A percentile compares a stretch with the other conserved stretches of the same genome.
Evolutionary conservation across 257 asterid species (phyloP).

Genomic region (Leptodermis oblonga): DNA sequence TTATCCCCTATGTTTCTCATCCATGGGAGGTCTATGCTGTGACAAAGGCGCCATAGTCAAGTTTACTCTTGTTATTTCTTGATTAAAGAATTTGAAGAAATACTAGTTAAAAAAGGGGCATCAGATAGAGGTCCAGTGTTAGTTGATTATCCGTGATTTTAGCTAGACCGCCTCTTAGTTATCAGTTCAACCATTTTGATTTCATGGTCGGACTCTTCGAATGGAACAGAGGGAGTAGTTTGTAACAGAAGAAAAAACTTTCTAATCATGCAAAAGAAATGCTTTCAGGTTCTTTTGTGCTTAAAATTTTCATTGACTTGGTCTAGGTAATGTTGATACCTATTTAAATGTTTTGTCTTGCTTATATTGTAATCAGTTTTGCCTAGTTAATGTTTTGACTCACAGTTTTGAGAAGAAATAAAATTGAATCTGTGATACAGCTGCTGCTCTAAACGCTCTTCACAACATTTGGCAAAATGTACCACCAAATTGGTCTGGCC

Average conservation of each 20-base stretch:
- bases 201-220: no score
- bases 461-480: constrained; percentile 41
- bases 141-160: not conserved
- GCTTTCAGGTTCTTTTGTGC: no score
- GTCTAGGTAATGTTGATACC: not conserved
- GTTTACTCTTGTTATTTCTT: not conserved
- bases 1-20: not conserved
- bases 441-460: constrained; percentile 39
- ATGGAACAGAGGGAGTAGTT: no score
- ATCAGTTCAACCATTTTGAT: not conserved
- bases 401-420: not conserved
- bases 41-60: not conserved
- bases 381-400: not conserved
- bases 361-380: not conserved
- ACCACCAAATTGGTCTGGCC: constrained; percentile 66
- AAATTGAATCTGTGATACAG: constrained; percentile 35
- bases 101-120: not conserved
- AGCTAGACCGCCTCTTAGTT: not conserved
- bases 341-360: not conserved
- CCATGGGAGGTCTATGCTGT: not conserved
- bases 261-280: not conserved
- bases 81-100: not conserved
- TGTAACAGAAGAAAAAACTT: not conserved
- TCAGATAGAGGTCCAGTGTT: not conserved
- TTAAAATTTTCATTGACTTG: not conserved